Base-by-base conservation (phyloP, 2,329 filamentous ascomycete species). In the Pyricularia pennisetigena region DNA sequence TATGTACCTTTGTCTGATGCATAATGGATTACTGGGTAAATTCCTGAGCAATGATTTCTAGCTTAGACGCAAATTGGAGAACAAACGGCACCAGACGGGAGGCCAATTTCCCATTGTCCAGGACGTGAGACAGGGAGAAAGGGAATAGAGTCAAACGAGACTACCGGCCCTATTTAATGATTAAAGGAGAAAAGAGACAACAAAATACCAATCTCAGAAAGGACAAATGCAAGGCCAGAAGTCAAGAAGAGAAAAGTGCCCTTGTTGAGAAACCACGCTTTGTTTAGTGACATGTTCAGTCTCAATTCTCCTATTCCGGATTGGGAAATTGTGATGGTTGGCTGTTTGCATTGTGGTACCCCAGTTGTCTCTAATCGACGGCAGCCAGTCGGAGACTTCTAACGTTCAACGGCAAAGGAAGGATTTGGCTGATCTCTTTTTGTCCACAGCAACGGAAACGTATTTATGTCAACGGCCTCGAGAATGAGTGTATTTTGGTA, bases 101-200 rank as follows among this genome's bases (percentile, higher is more conserved):
- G 41, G 20, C 41, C 41, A 54, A 54, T 54, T 54, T 54, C 41
- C 41, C 20, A 54, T 54, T 54, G 41, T 54, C 41, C 20, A 54
- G 41, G 16, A 54, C 41, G 41, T 54, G 41, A 54, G 41, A 54
- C 41, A 54, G 41, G 41, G 16, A 54, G 41, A 54, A 54, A 14
- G 20, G 12, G n/a, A 54, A 54, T n/a, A 54, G 41, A 54, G 41
- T n/a, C 41, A 54, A n/a, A 54, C 41, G 41, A 54, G 41, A 54
- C 2, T 54, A 54, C 6, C 41, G 41, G 16, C 20, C 41, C 20
- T 9, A 54, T 54, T n/a, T 23, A n/a, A 73, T 74, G 71, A 69
- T 64, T 73, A 71, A 71, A 63, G 61, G 28, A 28, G 61, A 28
- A 30, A 26, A 63, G n/a, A 29, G 59, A 63, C 5, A 63, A 26